A percentile compares a stretch with the other conserved stretches of the same genome.
These are phyloP conservation scores for Trametes punicea DNA, from an alignment of 768 basidiomycete species.

Conservation along the genomic window DNA sequence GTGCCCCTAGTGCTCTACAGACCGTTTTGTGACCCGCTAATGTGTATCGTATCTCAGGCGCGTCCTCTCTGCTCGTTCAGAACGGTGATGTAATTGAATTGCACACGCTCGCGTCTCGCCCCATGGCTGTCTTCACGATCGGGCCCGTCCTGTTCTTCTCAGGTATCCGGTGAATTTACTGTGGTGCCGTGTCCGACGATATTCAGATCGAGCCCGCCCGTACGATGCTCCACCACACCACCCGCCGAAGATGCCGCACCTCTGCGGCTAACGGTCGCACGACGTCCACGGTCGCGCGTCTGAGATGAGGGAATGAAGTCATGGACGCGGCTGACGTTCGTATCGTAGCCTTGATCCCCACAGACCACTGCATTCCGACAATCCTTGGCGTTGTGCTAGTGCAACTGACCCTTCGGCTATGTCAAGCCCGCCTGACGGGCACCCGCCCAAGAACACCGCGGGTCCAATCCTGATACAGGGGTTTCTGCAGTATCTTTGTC, in stretches of 20 bases:
- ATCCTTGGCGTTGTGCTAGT: not conserved
- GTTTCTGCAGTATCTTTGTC: conserved; percentile 46
- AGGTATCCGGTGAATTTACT: not conserved
- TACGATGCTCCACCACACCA: not conserved
- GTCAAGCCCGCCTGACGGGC: not conserved
- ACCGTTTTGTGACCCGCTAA: not conserved
- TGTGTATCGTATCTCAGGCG: not conserved
- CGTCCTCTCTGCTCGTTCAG: not conserved
- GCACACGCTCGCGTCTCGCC: not conserved
- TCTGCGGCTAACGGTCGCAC: not conserved
- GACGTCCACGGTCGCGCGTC: not conserved
- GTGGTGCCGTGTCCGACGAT: not conserved
- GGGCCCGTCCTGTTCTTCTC: not conserved
- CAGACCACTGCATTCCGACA: no score
- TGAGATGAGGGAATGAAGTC: not conserved
- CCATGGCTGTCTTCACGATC: not conserved
- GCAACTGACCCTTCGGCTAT: not conserved
- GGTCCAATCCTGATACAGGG: conserved; percentile 45
- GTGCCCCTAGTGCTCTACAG: not conserved
- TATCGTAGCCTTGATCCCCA: not conserved
- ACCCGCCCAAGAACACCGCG: conserved; percentile 14
- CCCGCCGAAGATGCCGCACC: not conserved
- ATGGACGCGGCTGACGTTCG: not conserved
- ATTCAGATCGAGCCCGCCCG: not conserved
- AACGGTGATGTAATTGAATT: no score